Conservation (phyloP, 1,139 yeast genomes). For the Eremothecium gossypii region DNA sequence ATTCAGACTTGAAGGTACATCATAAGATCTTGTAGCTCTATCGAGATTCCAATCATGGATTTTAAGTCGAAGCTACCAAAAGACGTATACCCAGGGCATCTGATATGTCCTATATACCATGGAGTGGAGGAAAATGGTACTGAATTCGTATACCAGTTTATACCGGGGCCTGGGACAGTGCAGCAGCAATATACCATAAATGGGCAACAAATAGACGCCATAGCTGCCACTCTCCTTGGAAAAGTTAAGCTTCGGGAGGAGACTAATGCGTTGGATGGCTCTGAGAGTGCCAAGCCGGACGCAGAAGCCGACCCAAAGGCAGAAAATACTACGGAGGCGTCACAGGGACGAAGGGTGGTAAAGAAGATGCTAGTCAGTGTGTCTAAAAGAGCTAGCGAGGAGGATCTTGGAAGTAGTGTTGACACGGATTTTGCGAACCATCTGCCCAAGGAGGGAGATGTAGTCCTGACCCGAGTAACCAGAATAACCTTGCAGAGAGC, state of each 20-base stretch:
- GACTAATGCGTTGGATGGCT: constrained; percentile 7
- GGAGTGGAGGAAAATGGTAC: constrained; percentile 19
- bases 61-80: constrained; percentile 28
- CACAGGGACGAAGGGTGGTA: constrained; percentile 7
- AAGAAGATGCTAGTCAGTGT: constrained; percentile 14
- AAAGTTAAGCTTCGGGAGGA: constrained; percentile 34
- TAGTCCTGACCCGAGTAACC: constrained; percentile 69
- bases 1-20: too few species aligned
- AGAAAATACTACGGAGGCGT: neutral
- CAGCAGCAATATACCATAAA: constrained; percentile 22
- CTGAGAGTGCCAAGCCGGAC: constrained; percentile 9
- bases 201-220: constrained; percentile 30
- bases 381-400: constrained; percentile 11
- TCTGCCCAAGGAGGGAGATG: constrained; percentile 77
- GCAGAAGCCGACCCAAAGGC: constrained; percentile 8
- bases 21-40: too few species aligned
- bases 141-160: constrained; percentile 32
- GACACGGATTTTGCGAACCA: constrained; percentile 37
- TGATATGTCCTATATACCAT: constrained; percentile 39
- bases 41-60: constrained; percentile 3
- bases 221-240: constrained; percentile 67
- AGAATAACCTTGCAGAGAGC: constrained; percentile 62
- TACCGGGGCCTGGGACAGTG: constrained; percentile 41
- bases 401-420: constrained; percentile 15
- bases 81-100: constrained; percentile 71